Conservation (phyloP, 2,329 filamentous ascomycete species). For the Blumeria graminis region DNA sequence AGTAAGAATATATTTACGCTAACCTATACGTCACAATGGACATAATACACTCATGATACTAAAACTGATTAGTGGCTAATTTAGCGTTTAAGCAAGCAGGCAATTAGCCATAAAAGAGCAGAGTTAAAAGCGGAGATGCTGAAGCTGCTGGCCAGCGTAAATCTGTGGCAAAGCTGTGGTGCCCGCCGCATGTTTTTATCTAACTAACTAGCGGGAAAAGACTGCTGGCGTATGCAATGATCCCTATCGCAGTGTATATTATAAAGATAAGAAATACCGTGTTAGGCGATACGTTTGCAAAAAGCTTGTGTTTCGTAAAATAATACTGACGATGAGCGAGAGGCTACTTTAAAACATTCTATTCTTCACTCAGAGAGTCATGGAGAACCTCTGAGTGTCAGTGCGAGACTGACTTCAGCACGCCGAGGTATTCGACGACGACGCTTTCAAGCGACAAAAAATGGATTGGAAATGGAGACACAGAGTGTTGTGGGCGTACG, state of each 20-base stretch:
- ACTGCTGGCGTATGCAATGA: background rate
- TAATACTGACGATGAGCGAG: background rate
- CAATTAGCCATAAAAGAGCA: background rate
- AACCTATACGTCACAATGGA: too few relatives aligned
- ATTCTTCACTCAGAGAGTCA: background rate
- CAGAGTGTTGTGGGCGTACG: too few relatives aligned
- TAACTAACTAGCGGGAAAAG: background rate
- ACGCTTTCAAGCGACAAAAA: background rate
- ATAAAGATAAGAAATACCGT: background rate
- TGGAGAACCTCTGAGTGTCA: background rate
- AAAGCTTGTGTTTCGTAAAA: background rate
- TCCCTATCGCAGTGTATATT: background rate
- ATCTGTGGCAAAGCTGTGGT: background rate
- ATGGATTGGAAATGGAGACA: background rate
- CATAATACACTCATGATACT: too few relatives aligned
- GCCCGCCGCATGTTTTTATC: background rate
- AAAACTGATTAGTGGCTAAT: background rate
- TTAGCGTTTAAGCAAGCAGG: background rate
- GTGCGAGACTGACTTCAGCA: background rate
- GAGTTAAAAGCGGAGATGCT: background rate
- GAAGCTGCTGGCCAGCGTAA: background rate
- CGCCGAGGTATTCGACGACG: background rate
- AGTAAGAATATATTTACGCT: too few relatives aligned
- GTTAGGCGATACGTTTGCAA: background rate
- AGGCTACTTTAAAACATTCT: background rate